Base-by-base conservation (phyloP, 768 basidiomycete genomes). In the Leccinellum luteum region DNA sequence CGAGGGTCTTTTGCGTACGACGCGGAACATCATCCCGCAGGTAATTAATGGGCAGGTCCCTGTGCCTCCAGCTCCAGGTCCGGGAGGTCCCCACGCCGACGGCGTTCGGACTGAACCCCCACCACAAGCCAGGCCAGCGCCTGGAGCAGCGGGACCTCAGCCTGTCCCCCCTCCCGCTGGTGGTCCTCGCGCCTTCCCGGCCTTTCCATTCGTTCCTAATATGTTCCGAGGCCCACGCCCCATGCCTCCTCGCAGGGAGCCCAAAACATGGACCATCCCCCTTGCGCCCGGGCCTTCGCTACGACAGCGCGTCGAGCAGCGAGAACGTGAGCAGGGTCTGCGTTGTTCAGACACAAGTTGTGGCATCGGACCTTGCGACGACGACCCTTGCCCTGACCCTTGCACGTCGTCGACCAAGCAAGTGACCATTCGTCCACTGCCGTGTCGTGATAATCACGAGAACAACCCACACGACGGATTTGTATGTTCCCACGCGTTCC, bases 321-420 rank as follows among this genome's bases (percentile, higher is more conserved):
- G 82, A 55, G 90, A 92, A 70, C 81, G 85, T 21, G 87, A 89
- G 67, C 79, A 81, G 21, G 90, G 88, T 1, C 66, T 90, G 63
- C 77, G 90, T 50, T 92, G 90, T 68, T 82, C 75, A 38, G 90
- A 91, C 64, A 72, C 84, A 28, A 84, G 83, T 58, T 92, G 90
- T 69, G 88, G 87, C 3, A 68, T 90, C 28, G 90, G 89, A 0
- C 88, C 88, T 7, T 84, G 82, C 14, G 88, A 90, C 56, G 88
- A 89, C 15, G 86, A 89, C 44, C 87, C 87, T 14, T 72, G 72
- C 45, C 70, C 78, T 6, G 69, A 67, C 51, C 52, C 69, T 17
- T 64, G 67, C 0, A 69, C 64, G 9, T 21, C 55, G 4, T 49
- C 49, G 23, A 61, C 55, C 44, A 68, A 65, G 52, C 67, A 66